Evolutionary conservation across 2,329 filamentous ascomycete species (phyloP).

Genomic region (Neonectria hederae): DNA sequence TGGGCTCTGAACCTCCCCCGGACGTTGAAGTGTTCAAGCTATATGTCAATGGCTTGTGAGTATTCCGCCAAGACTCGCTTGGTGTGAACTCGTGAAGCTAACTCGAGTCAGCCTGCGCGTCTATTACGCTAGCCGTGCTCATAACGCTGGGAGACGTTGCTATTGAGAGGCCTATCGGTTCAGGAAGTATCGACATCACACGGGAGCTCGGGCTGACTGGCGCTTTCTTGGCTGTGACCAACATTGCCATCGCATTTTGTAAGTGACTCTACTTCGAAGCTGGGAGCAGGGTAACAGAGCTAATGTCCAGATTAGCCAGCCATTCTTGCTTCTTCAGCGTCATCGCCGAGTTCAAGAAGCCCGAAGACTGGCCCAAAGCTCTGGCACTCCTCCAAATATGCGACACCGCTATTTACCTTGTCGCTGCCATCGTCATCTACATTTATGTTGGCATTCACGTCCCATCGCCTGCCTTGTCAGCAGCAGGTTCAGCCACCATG

Average conservation of each 20-base stretch:
- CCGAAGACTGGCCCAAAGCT: conserved; percentile 52
- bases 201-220: conserved; percentile 56
- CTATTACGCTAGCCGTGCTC: conserved; percentile 69
- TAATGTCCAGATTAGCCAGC: conserved; percentile 48
- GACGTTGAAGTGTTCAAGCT: conserved; percentile 70
- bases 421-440: conserved; percentile 74
- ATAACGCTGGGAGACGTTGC: conserved; percentile 72
- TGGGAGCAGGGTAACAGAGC: not conserved
- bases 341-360: conserved; percentile 70
- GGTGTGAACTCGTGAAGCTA: not conserved
- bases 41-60: conserved; percentile 66
- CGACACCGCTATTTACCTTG: conserved; percentile 70
- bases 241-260: conserved; percentile 74
- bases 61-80: not conserved
- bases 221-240: conserved; percentile 67
- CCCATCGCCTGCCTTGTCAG: conserved; percentile 72
- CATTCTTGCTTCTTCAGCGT: conserved; percentile 76
- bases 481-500: conserved; percentile 61
- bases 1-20: conserved; percentile 68
- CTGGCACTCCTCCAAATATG: conserved; percentile 65
- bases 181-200: conserved; percentile 45
- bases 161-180: conserved; percentile 52
- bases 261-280: not conserved
- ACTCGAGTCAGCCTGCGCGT: conserved; percentile 57
- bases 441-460: conserved; percentile 70